A percentile compares a stretch with the other conserved stretches of the same genome.
Evolutionary conservation across 257 asterid species (phyloP).

Genomic region (Rauvolfia tetraphylla): DNA sequence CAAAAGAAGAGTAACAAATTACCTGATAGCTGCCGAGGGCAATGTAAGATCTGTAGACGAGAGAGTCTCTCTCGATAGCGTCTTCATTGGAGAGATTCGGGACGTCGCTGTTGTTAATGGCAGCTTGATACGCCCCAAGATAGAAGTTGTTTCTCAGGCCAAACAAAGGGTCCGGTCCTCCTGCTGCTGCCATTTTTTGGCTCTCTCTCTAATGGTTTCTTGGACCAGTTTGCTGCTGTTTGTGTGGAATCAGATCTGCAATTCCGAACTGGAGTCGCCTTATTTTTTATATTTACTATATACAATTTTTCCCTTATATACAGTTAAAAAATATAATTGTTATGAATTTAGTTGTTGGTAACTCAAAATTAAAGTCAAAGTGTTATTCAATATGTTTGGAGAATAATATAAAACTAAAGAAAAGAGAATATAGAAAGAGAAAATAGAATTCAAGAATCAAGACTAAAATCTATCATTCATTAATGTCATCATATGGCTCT

Average conservation of each 20-base stretch:
- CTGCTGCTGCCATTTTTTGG: slow-evolving; percentile 36
- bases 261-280: too few relatives aligned
- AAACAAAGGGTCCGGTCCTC: slow-evolving; percentile 87
- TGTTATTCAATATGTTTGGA: too few relatives aligned
- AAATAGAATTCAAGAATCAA: too few relatives aligned
- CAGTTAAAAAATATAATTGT: too few relatives aligned
- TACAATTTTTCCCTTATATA: too few relatives aligned
- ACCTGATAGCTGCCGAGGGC: slow-evolving; percentile 91
- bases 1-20: background rate
- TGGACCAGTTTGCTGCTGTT: background rate
- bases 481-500: too few relatives aligned
- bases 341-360: too few relatives aligned
- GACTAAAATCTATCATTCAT: too few relatives aligned
- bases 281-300: too few relatives aligned
- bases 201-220: slow-evolving; percentile 10
- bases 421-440: too few relatives aligned
- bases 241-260: background rate
- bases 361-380: too few relatives aligned
- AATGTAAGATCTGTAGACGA: slow-evolving; percentile 86
- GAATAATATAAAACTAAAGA: too few relatives aligned
- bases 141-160: slow-evolving; percentile 86
- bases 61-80: slow-evolving; percentile 68
- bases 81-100: slow-evolving; percentile 83
- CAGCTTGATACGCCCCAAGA: slow-evolving; percentile 93
- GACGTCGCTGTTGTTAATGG: slow-evolving; percentile 88